Evolutionary conservation across 805 yeast genomes (phyloP), one percentile per base, ranked within the genome.

Genomic region (Myxozyma vanderwaltii): DNA sequence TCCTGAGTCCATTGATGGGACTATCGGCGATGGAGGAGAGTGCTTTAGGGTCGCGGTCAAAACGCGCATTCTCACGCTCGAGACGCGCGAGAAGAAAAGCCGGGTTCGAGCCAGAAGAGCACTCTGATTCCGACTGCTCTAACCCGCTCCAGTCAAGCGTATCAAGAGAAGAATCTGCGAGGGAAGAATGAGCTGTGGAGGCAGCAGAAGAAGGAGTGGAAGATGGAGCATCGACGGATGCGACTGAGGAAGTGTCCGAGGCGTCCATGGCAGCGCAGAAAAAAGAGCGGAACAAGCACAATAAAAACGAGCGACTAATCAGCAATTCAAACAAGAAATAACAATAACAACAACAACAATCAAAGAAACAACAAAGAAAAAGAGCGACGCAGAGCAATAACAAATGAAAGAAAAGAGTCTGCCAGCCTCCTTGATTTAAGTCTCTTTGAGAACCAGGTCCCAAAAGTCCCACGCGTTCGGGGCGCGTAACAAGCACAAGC

Each of bases 41-140:
- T 12, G 61, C 53, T 36, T 63, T 63, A 3, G 66, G 66, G 27
- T 63, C 67, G 19, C 39, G 48, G 19, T 62, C 63, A 19, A 63
- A 51, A 12, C 64, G 51, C 15, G 56, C 59, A 35, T 63, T 63
- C 35, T 62, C 67, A 10, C 64, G 54, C 36, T 61, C 65, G 17
- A 63, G 61, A 8, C 66, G 63, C 31, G 66, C 66, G 7, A 64
- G 33, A 6, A 64, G 57, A 13, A 63, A 60, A 2, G 66, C 56
- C 21, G 63, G 62, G 48, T 24, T 41, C 48, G 61, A 19, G 23
- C 24, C 24, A 44, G n/a, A 26, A 15, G 36, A 38, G 50, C 24
- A 58, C 48, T 51, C 51, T 29, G 44, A 33, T 31, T 63, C 65
- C 12, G 56, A 40, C 26, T 35, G 31, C 36, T 52, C 61, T 6